phyloP scores from a whole-genome alignment of 192 early-diverging fungal species.

The Neocallimastix lanati region DNA sequence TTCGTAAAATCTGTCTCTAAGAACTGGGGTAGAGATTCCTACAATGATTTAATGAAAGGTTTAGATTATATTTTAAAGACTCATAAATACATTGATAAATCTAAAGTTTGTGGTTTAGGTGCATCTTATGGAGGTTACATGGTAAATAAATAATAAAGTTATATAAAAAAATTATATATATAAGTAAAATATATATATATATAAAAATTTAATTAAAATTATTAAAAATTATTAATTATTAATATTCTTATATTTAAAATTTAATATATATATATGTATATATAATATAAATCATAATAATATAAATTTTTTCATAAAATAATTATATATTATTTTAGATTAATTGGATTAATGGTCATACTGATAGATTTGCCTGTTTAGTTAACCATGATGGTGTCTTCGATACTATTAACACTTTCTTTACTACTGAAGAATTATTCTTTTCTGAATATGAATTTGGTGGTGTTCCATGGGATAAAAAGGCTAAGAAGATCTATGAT shows the following conservation, averaged over 20 bases:
- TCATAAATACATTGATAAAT: conserved; percentile 23
- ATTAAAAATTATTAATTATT: too few species aligned
- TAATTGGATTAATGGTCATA: conserved; percentile 69
- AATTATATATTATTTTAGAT: too few species aligned
- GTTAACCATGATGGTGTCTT: conserved; percentile 64
- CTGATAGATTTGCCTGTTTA: conserved; percentile 35
- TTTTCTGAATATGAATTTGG: conserved; percentile 59
- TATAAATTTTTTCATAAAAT: too few species aligned
- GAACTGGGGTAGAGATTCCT: conserved; percentile 66
- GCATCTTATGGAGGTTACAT: conserved; percentile 65
- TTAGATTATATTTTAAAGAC: conserved; percentile 34
- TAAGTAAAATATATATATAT: too few species aligned
- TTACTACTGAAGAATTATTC: conserved; percentile 60
- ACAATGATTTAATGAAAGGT: conserved; percentile 52
- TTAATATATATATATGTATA: too few species aligned
- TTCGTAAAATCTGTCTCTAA: conserved; percentile 48
- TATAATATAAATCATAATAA: too few species aligned
- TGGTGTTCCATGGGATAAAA: conserved; percentile 36
- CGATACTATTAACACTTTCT: conserved; percentile 36
- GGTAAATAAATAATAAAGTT: too few species aligned
- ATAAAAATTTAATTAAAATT: too few species aligned
- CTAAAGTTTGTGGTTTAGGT: conserved; percentile 39
- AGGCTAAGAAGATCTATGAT: conserved; percentile 30
- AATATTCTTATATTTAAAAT: too few species aligned
- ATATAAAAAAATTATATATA: too few species aligned